phyloP scores from a whole-genome alignment of 2,329 filamentous ascomycete species.

The Colletotrichum brevisporum region DNA sequence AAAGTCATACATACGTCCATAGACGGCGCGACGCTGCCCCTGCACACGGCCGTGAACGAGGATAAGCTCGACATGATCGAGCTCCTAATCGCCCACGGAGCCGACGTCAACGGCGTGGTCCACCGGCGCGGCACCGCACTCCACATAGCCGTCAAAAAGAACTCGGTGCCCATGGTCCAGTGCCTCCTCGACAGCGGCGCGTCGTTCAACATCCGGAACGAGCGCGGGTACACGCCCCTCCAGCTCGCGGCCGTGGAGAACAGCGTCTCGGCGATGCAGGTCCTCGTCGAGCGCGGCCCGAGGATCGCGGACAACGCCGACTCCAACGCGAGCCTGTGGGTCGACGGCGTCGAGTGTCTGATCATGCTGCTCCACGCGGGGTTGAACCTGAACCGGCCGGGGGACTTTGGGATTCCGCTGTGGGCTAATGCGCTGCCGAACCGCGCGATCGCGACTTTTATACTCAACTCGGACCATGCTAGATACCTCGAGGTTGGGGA shows the following conservation, averaged over 20 bases:
- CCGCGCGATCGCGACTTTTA: slow-evolving; percentile 1
- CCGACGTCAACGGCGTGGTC: not conserved
- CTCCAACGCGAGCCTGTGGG: not conserved
- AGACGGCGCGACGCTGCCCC: not conserved
- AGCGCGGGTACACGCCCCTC: not conserved
- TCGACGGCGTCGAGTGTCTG: not conserved
- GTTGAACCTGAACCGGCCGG: not conserved
- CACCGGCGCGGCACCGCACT: not conserved
- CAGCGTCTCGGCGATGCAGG: not conserved
- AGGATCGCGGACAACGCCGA: not conserved
- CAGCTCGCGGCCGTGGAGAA: not conserved
- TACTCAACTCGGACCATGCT: slow-evolving; percentile 17
- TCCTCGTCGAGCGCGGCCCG: slow-evolving; percentile 1
- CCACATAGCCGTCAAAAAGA: not conserved
- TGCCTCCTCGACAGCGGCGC: slow-evolving; percentile 10
- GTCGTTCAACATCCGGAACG: not conserved
- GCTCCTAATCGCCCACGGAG: slow-evolving; percentile 7
- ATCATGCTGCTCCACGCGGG: not conserved
- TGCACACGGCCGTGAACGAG: slow-evolving; percentile 1
- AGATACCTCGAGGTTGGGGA: not conserved
- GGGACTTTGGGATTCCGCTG: not conserved
- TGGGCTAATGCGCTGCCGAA: slow-evolving; percentile 6
- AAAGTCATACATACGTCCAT: not conserved
- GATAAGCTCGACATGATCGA: not conserved
- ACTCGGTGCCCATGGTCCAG: not conserved